These are phyloP conservation scores for Helotiales sp. DNA, from an alignment of 2,329 filamentous ascomycete species.

Conservation along the genomic window DNA sequence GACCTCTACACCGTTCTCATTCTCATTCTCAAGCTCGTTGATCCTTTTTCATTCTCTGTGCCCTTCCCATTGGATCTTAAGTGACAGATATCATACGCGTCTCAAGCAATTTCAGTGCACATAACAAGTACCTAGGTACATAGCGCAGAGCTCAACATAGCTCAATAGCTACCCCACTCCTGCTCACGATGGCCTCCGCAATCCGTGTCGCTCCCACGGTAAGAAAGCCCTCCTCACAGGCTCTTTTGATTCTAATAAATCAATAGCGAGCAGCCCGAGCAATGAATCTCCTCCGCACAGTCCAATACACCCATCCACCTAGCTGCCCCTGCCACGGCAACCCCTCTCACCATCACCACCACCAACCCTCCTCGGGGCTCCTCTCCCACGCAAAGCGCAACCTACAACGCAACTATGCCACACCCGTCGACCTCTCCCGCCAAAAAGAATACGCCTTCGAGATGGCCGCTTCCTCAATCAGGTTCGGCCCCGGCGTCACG, in stretches of 20 bases:
- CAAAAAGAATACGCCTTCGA: slow-evolving; percentile 98
- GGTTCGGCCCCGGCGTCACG: slow-evolving; percentile 91
- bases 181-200: slow-evolving; percentile 24
- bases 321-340: slow-evolving; percentile 93
- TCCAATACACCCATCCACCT: slow-evolving; percentile 88
- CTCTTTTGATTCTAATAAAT: slow-evolving; percentile 20
- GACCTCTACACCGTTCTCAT: neutral
- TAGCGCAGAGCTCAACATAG: neutral
- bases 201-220: slow-evolving; percentile 41
- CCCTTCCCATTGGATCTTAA: neutral
- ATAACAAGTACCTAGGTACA: neutral
- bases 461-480: slow-evolving; percentile 94
- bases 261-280: slow-evolving; percentile 64
- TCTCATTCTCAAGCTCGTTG: neutral
- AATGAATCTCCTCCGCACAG: slow-evolving; percentile 78
- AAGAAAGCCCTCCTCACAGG: slow-evolving; percentile 9
- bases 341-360: slow-evolving; percentile 73
- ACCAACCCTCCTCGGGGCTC: slow-evolving; percentile 46
- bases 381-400: slow-evolving; percentile 53
- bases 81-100: neutral
- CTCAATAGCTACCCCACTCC: slow-evolving; percentile 5
- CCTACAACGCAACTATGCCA: slow-evolving; percentile 65
- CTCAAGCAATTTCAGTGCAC: neutral
- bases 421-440: slow-evolving; percentile 71
- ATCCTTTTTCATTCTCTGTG: neutral